Conservation (phyloP, 108 stramenopile genomes). For the Nitzschia palea region DNA sequence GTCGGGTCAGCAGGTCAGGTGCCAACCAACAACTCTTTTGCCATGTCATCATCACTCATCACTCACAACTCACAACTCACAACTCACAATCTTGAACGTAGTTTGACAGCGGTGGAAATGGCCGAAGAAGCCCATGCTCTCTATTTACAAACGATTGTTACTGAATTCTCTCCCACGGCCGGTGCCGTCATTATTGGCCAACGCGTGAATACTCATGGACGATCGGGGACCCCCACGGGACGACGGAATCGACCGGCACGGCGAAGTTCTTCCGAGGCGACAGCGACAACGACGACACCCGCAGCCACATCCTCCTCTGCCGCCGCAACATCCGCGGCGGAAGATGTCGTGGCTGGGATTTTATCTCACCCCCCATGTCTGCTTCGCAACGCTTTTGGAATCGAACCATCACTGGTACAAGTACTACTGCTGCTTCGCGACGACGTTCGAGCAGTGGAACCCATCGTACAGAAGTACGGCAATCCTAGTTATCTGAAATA, state of each 20-base stretch:
- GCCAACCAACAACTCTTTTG: too few relatives aligned
- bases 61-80: too few relatives aligned
- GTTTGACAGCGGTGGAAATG: conserved; percentile 16
- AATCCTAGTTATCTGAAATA: neutral
- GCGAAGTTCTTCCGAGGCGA: neutral
- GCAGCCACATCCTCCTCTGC: neutral
- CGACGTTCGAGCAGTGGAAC: neutral
- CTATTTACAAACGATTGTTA: conserved; percentile 2
- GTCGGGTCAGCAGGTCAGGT: too few relatives aligned
- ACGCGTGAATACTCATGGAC: neutral
- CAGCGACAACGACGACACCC: neutral
- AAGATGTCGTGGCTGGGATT: neutral
- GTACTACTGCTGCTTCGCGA: too few relatives aligned
- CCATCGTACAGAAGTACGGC: neutral
- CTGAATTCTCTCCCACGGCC: neutral
- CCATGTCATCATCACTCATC: too few relatives aligned
- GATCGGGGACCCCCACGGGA: neutral
- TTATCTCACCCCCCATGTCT: conserved; percentile 2
- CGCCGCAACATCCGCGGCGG: neutral
- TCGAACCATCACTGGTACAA: too few relatives aligned
- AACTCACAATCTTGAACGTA: too few relatives aligned
- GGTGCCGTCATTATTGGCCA: conserved; percentile 5
- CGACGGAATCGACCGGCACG: neutral
- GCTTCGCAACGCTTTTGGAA: conserved; percentile 22
- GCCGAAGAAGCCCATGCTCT: conserved; percentile 22